Conservation (phyloP, 1,284 basidiomycete genomes). For the Meira miltonrushii region DNA sequence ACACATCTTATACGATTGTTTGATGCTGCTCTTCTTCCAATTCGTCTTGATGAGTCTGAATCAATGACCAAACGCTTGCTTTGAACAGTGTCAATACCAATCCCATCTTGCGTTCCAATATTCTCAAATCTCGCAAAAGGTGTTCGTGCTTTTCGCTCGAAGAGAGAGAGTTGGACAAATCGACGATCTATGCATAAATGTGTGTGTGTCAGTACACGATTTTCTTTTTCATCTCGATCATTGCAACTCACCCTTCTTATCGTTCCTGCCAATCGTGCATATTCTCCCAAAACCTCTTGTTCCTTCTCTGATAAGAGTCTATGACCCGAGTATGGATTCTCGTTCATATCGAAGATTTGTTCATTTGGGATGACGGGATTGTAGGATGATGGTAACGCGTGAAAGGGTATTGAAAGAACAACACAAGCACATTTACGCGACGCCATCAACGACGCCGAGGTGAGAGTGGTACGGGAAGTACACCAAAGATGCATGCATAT, state of each 20-base stretch:
- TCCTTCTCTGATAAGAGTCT: slow-evolving; percentile 32
- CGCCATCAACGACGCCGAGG: no score
- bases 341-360: no score
- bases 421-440: no score
- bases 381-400: neutral
- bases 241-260: slow-evolving; percentile 33
- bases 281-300: slow-evolving; percentile 45
- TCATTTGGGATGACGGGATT: neutral
- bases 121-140: slow-evolving; percentile 72
- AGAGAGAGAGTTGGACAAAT: slow-evolving; percentile 53
- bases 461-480: no score
- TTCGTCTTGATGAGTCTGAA: slow-evolving; percentile 71
- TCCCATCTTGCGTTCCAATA: slow-evolving; percentile 89
- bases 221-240: neutral
- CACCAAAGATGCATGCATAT: no score
- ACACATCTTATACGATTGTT: no score
- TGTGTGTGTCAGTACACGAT: neutral
- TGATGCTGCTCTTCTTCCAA: slow-evolving; percentile 50
- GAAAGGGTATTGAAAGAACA: no score
- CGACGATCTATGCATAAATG: slow-evolving; percentile 59
- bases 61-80: slow-evolving; percentile 88
- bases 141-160: slow-evolving; percentile 66
- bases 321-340: slow-evolving; percentile 45
- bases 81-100: slow-evolving; percentile 71
- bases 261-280: slow-evolving; percentile 43